phyloP scores from a whole-genome alignment of 176 grass and related monocot genomes.

The bread wheat (Triticum aestivum) region IWGSC_CS_RefSeq_v2.1 NC_057806.1:12255809-12256308 shows the following conservation, averaged over 20 bases:
- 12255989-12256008: neutral
- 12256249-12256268: neutral
- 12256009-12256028: neutral
- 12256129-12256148: neutral
- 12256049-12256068: constrained; percentile 45
- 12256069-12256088: constrained; percentile 64
- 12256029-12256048: neutral
- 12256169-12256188: neutral
- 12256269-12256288: neutral
- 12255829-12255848: constrained; percentile 27
- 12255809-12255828: constrained; percentile 24
- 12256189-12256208: neutral
- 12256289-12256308: neutral
- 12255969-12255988: neutral
- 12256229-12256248: neutral
- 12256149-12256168: neutral
- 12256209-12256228: neutral
- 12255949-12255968: constrained; percentile 21
- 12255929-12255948: constrained; percentile 31
- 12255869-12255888: constrained; percentile 25
- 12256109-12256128: neutral
- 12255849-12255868: constrained; percentile 53
- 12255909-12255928: neutral
- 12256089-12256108: no score
- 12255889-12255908: constrained; percentile 30